Percentiles rank a stretch among this genome's conserved stretches.
These are phyloP conservation scores for Thalassiosira sp. DNA, from an alignment of 352 stramenopile genomes.

Conservation along the genomic window DNA sequence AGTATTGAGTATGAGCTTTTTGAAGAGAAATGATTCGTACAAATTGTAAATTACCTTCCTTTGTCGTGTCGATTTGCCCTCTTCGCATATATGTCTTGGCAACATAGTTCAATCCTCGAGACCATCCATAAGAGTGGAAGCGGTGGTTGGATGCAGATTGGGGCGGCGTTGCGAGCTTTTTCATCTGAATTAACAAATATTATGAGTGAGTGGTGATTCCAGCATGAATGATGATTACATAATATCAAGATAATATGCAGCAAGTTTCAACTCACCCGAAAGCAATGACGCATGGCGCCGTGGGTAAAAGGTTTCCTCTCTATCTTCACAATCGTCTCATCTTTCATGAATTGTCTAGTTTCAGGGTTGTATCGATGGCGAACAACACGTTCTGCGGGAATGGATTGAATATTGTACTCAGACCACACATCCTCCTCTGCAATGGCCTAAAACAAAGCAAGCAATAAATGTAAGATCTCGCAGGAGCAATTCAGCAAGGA, in stretches of 20 bases:
- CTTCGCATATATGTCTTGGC: slow-evolving; percentile 72
- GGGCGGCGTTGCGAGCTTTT: slow-evolving; percentile 74
- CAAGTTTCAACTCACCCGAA: no score
- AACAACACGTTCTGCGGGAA: slow-evolving; percentile 73
- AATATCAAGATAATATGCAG: no score
- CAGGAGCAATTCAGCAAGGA: no score
- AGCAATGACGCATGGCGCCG: slow-evolving; percentile 83
- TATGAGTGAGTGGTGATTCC: no score
- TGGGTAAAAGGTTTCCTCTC: slow-evolving; percentile 75
- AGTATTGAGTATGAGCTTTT: background rate
- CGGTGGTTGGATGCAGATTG: slow-evolving; percentile 70
- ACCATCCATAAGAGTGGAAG: slow-evolving; percentile 78
- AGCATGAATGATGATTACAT: no score
- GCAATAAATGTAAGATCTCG: slow-evolving; percentile 1
- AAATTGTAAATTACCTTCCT: no score
- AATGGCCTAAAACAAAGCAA: slow-evolving; percentile 32
- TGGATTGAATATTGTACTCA: slow-evolving; percentile 63
- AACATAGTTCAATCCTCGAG: slow-evolving; percentile 73
- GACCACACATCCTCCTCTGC: slow-evolving; percentile 69
- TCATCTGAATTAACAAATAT: slow-evolving; percentile 53
- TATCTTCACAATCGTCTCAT: slow-evolving; percentile 82
- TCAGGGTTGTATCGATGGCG: slow-evolving; percentile 74
- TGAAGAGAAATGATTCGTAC: no score
- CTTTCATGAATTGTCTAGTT: slow-evolving; percentile 59
- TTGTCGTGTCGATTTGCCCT: slow-evolving; percentile 64